phyloP scores from a whole-genome alignment of 257 asterid genomes.

The Verbascum thapsus region DNA sequence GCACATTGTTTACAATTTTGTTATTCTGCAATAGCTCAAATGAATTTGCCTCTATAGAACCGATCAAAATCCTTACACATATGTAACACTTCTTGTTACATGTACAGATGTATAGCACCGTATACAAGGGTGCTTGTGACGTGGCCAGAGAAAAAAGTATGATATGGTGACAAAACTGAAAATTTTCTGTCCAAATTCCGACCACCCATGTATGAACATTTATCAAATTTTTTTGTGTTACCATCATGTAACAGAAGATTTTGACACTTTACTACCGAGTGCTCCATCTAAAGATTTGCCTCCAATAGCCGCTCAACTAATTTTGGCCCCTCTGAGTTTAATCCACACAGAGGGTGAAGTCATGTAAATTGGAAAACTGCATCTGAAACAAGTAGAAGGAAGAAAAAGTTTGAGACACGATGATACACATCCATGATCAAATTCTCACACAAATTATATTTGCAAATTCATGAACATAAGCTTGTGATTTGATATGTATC shows the following conservation, averaged over 20 bases:
- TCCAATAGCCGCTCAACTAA: slow-evolving; percentile 12
- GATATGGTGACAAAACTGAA: too few species aligned
- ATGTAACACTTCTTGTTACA: too few species aligned
- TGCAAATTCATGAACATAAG: slow-evolving; percentile 2
- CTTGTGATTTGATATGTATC: background rate
- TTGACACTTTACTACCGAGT: background rate
- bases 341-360: slow-evolving; percentile 13
- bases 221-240: too few species aligned
- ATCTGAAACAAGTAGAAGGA: slow-evolving; percentile 30
- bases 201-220: too few species aligned
- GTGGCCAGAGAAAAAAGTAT: too few species aligned
- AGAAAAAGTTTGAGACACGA: background rate
- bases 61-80: too few species aligned
- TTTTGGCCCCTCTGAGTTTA: background rate
- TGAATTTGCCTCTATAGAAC: slow-evolving; percentile 1
- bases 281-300: slow-evolving; percentile 3
- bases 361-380: slow-evolving; percentile 16
- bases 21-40: slow-evolving; percentile 4
- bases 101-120: too few species aligned
- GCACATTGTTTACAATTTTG: slow-evolving; percentile 2
- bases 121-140: too few species aligned
- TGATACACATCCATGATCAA: background rate
- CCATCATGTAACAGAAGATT: too few species aligned
- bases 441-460: slow-evolving; percentile 3
- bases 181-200: too few species aligned